Percentiles rank a stretch among this genome's conserved stretches.
Evolutionary conservation across 192 early-diverging fungal species (phyloP).

Genomic region (Coemansia erecta): DNA sequence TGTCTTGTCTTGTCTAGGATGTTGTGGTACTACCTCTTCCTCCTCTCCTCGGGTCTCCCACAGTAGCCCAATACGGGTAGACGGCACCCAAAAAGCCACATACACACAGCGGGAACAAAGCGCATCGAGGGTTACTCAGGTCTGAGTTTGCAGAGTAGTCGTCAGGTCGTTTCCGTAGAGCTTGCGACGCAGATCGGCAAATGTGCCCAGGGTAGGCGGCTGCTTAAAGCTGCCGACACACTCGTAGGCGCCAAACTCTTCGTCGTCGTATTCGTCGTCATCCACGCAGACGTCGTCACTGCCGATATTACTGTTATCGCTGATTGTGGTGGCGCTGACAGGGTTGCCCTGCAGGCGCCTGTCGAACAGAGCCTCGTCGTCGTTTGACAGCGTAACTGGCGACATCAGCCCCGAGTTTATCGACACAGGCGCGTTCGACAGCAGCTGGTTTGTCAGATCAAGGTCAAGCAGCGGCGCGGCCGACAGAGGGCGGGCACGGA

Average conservation of each 20-base stretch:
- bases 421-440: neutral
- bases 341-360: neutral
- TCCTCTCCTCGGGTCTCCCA: no score
- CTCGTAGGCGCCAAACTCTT: slow-evolving; percentile 17
- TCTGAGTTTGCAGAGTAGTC: slow-evolving; percentile 9
- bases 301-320: neutral
- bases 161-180: slow-evolving; percentile 41
- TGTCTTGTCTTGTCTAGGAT: no score
- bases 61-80: no score
- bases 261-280: slow-evolving; percentile 7
- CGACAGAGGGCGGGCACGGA: slow-evolving; percentile 41
- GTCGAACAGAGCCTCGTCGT: slow-evolving; percentile 5
- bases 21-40: no score
- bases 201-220: slow-evolving; percentile 29
- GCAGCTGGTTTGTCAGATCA: slow-evolving; percentile 7
- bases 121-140: no score
- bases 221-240: slow-evolving; percentile 9
- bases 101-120: no score
- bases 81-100: no score
- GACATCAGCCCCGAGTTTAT: slow-evolving; percentile 24
- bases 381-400: slow-evolving; percentile 14
- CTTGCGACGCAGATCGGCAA: slow-evolving; percentile 49
- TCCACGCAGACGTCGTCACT: neutral
- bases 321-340: no score
- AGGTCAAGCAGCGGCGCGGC: slow-evolving; percentile 36